These are phyloP conservation scores for Kazachstania kunashirensis DNA, from an alignment of 805 yeast species.

Conservation along the genomic window DNA sequence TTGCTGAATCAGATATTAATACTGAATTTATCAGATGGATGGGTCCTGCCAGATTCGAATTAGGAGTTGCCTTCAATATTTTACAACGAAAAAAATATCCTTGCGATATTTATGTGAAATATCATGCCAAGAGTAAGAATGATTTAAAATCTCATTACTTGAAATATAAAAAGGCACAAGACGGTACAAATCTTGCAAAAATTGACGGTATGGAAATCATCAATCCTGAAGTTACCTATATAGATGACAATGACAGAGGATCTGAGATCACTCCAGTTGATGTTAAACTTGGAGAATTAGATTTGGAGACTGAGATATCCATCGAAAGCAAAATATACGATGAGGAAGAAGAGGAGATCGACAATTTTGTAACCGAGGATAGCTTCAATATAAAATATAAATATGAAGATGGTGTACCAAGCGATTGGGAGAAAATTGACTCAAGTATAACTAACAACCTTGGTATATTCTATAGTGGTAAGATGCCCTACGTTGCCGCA, in stretches of 20 bases:
- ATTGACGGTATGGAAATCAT: not conserved
- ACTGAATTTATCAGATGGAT: conserved; percentile 83
- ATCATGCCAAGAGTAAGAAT: conserved; percentile 43
- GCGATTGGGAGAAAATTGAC: conserved; percentile 58
- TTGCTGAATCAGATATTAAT: conserved; percentile 90
- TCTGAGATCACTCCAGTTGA: conserved; percentile 2
- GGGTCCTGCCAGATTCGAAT: conserved; percentile 76
- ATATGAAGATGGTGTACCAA: conserved; percentile 40
- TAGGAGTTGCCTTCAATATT: conserved; percentile 64
- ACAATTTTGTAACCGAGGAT: conserved; percentile 30
- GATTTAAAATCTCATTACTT: conserved; percentile 41
- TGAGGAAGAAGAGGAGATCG: conserved; percentile 3
- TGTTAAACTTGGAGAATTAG: not conserved
- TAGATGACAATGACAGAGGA: not conserved
- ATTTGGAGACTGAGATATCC: conserved; percentile 1
- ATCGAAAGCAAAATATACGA: not conserved
- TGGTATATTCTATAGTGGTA: conserved; percentile 78
- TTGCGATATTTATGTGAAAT: conserved; percentile 69
- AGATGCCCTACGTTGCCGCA: conserved; percentile 81
- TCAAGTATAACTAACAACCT: conserved; percentile 40
- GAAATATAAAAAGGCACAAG: conserved; percentile 19
- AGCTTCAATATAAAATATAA: conserved; percentile 37
- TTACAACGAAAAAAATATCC: conserved; percentile 60
- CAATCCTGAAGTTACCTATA: conserved; percentile 1
- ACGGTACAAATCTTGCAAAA: conserved; percentile 1